Evolutionary conservation across 306 rosid genomes (phyloP).

Genomic region (Malus fusca): DNA sequence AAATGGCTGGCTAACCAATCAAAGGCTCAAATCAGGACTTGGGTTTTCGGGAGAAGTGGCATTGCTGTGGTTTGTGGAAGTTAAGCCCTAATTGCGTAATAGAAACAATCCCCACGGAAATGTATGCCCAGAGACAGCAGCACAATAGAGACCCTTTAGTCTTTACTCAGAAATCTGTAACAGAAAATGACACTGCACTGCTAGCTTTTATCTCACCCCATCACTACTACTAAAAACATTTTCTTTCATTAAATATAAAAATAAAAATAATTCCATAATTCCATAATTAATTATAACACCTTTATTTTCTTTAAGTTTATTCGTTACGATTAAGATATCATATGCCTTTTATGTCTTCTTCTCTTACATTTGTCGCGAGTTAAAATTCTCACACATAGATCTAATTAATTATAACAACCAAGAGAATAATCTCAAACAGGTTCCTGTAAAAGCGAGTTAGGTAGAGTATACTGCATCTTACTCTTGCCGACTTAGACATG

Average conservation of each 20-base stretch:
- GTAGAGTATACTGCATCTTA: too few species aligned
- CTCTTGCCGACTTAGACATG: not conserved
- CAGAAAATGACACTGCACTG: slow-evolving; percentile 95
- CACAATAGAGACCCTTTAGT: not conserved
- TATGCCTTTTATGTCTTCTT: slow-evolving; percentile 17
- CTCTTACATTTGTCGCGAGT: slow-evolving; percentile 13
- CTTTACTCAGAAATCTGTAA: slow-evolving; percentile 40
- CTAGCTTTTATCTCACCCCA: slow-evolving; percentile 38
- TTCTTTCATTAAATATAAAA: not conserved
- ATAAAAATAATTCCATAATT: not conserved
- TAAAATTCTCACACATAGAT: not conserved
- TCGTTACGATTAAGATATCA: slow-evolving; percentile 8
- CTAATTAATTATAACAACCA: not conserved
- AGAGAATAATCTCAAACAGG: slow-evolving; percentile 1
- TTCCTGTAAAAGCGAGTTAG: not conserved
- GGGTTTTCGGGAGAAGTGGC: slow-evolving; percentile 11
- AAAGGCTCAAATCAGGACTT: not conserved
- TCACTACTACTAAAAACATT: not conserved
- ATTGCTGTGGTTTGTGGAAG: slow-evolving; percentile 23
- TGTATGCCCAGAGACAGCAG: slow-evolving; percentile 48
- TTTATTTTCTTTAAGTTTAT: not conserved
- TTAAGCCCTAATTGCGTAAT: slow-evolving; percentile 17
- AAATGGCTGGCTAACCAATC: not conserved
- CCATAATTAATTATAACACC: not conserved
- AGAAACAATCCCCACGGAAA: slow-evolving; percentile 72